phyloP scores from a whole-genome alignment of 768 basidiomycete genomes.

The Podaxis pistillaris region DNA sequence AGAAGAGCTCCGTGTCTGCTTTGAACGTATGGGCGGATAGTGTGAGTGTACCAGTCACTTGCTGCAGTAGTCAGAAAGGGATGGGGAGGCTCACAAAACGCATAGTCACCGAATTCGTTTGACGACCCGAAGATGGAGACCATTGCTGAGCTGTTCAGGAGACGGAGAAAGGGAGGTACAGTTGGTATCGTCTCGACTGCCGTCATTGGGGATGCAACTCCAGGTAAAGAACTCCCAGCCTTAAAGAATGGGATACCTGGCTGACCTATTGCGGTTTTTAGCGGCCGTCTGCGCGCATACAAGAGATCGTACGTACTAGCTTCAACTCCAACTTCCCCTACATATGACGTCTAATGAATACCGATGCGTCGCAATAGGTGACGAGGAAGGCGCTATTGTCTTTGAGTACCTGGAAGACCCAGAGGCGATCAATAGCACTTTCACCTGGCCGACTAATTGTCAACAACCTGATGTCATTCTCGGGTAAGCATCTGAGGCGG shows the following conservation, averaged over 20 bases:
- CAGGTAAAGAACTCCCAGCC: slow-evolving; percentile 24
- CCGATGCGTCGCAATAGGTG: slow-evolving; percentile 19
- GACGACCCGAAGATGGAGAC: slow-evolving; percentile 46
- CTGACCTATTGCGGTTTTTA: slow-evolving; percentile 11
- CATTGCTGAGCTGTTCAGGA: slow-evolving; percentile 42
- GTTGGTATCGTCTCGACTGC: slow-evolving; percentile 48
- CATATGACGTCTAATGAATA: not conserved
- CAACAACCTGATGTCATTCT: slow-evolving; percentile 42
- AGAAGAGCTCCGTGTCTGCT: slow-evolving; percentile 41
- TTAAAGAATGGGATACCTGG: not conserved
- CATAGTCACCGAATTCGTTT: slow-evolving; percentile 36
- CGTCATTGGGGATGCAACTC: slow-evolving; percentile 42
- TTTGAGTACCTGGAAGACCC: slow-evolving; percentile 36
- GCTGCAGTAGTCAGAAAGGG: no score
- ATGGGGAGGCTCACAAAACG: not conserved
- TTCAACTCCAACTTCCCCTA: not conserved
- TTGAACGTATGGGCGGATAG: slow-evolving; percentile 43
- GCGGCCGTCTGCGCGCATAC: slow-evolving; percentile 43
- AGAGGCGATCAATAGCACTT: slow-evolving; percentile 28
- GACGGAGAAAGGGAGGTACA: slow-evolving; percentile 34
- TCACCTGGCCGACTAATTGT: slow-evolving; percentile 42
- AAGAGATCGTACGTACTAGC: slow-evolving; percentile 31
- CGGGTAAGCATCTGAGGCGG: slow-evolving; percentile 27
- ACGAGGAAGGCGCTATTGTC: slow-evolving; percentile 32
- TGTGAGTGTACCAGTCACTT: slow-evolving; percentile 22